Evolutionary conservation across 805 yeast species (phyloP).

Genomic region (Saccharomycopsis fermentans): DNA sequence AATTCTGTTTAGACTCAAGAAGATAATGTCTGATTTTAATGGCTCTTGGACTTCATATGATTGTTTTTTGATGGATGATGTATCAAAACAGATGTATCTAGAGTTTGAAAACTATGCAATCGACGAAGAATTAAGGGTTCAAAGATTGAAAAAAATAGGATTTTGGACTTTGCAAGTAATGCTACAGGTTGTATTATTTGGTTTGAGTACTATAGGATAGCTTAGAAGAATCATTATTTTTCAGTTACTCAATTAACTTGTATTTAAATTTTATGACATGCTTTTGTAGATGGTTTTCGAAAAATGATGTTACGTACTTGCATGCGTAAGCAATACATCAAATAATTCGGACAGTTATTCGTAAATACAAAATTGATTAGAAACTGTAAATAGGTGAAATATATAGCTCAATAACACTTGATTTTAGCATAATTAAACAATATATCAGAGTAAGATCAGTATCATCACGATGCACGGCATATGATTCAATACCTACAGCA

Average conservation of each 20-base stretch:
- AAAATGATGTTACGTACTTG: too few relatives aligned
- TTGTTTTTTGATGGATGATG: slow-evolving; percentile 80
- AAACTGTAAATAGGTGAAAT: too few relatives aligned
- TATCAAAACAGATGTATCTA: slow-evolving; percentile 81
- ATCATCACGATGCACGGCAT: too few relatives aligned
- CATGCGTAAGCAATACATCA: too few relatives aligned
- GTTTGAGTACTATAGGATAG: slow-evolving; percentile 24
- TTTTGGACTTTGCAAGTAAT: slow-evolving; percentile 87
- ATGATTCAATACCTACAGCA: too few relatives aligned
- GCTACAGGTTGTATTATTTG: slow-evolving; percentile 72
- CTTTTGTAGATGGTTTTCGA: neutral
- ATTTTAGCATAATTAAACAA: too few relatives aligned
- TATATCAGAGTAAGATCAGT: too few relatives aligned
- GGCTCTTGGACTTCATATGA: slow-evolving; percentile 97
- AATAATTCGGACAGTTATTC: too few relatives aligned
- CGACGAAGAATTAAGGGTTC: slow-evolving; percentile 68
- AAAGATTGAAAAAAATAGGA: slow-evolving; percentile 73
- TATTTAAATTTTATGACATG: neutral
- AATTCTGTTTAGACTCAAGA: slow-evolving; percentile 70
- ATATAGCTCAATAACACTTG: too few relatives aligned
- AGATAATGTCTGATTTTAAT: slow-evolving; percentile 71
- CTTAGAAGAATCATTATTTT: neutral
- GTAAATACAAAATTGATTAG: too few relatives aligned
- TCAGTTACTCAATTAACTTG: neutral
- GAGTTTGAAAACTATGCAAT: slow-evolving; percentile 83